Percentiles rank a stretch among this genome's conserved stretches.
Evolutionary conservation across 176 grass and related monocot species (phyloP).

Genomic region (Rhynchospora tenuis): DNA sequence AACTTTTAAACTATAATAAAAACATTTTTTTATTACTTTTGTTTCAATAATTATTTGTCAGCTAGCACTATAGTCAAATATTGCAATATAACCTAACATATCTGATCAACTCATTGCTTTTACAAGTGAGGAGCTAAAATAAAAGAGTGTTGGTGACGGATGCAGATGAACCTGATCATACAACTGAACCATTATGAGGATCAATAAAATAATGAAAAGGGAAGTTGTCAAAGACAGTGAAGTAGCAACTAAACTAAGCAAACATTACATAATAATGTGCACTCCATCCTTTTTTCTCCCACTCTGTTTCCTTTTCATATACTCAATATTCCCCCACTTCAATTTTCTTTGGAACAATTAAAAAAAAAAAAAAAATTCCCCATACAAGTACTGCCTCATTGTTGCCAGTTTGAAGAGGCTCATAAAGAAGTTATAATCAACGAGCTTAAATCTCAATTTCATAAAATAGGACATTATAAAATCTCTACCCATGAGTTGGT

Average conservation of each 20-base stretch:
- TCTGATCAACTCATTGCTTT: neutral
- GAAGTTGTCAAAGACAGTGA: conserved; percentile 19
- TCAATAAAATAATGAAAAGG: neutral
- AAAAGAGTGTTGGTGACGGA: neutral
- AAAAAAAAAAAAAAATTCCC: neutral
- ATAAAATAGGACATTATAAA: neutral
- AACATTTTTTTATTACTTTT: neutral
- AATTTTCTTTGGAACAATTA: conserved; percentile 12
- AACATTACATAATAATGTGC: conserved; percentile 19
- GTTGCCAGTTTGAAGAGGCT: neutral
- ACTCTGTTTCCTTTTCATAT: neutral
- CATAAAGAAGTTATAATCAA: neutral
- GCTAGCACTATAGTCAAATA: neutral
- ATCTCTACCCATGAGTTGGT: conserved; percentile 12
- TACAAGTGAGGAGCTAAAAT: neutral
- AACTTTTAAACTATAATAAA: neutral
- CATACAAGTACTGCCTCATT: neutral
- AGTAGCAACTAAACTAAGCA: conserved; percentile 19
- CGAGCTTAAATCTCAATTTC: neutral
- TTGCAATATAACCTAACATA: neutral
- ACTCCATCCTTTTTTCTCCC: conserved; percentile 1
- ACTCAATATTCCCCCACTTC: neutral
- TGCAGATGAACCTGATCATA: neutral
- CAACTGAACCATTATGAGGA: neutral
- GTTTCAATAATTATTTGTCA: neutral